phyloP scores from a whole-genome alignment of 2,329 filamentous ascomycete genomes.

The Epichloe gansuensis region DNA sequence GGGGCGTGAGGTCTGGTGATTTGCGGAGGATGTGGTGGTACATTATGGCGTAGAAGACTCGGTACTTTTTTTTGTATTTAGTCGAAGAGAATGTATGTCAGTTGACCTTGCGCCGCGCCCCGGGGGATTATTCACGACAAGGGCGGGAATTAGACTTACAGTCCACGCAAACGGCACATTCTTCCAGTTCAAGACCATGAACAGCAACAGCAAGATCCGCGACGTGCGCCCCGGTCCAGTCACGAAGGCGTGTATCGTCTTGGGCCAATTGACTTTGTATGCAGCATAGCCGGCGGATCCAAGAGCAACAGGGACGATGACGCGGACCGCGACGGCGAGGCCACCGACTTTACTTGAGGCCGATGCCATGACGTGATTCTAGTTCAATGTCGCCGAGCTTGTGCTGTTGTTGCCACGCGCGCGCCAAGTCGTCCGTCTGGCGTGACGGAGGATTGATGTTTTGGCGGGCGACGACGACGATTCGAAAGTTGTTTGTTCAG shows the following conservation, averaged over 20 bases:
- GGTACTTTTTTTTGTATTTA: conserved; percentile 28
- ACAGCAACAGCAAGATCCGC: conserved; percentile 39
- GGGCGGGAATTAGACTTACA: conserved; percentile 31
- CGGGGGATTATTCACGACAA: neutral
- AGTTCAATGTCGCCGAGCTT: neutral
- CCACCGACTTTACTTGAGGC: conserved; percentile 20
- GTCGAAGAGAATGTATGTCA: neutral
- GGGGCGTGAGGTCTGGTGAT: conserved; percentile 37
- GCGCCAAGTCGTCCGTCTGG: neutral
- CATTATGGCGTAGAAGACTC: conserved; percentile 45
- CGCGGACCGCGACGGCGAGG: conserved; percentile 22
- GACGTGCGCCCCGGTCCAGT: conserved; percentile 42
- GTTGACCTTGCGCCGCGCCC: neutral
- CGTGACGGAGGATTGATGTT: neutral
- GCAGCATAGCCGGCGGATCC: conserved; percentile 35
- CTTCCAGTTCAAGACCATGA: conserved; percentile 58
- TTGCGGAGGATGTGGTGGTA: conserved; percentile 40
- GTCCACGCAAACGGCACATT: conserved; percentile 66
- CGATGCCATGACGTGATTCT: conserved; percentile 17
- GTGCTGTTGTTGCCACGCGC: neutral
- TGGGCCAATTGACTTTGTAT: conserved; percentile 31
- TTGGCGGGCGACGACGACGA: too few relatives aligned
- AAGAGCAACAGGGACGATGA: conserved; percentile 29
- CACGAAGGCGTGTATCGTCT: conserved; percentile 30
- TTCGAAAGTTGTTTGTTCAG: too few relatives aligned